Evolutionary conservation across 805 yeast species (phyloP).

Genomic region (Pichia californica): DNA sequence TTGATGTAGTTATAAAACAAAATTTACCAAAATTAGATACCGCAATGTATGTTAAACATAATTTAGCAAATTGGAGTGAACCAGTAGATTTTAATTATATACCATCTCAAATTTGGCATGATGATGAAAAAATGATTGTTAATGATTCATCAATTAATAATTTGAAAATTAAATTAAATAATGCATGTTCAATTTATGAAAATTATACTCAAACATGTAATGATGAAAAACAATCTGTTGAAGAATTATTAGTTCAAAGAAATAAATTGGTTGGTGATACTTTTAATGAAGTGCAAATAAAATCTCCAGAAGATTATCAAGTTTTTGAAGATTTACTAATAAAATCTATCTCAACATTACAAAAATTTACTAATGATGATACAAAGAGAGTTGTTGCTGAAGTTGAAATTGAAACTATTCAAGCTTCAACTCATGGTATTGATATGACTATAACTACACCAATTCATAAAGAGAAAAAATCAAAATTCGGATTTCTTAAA

Average conservation of each 20-base stretch:
- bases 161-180: slow-evolving; percentile 45
- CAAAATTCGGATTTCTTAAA: slow-evolving; percentile 40
- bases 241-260: slow-evolving; percentile 33
- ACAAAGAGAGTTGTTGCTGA: slow-evolving; percentile 66
- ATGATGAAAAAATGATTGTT: slow-evolving; percentile 70
- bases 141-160: slow-evolving; percentile 50
- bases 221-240: slow-evolving; percentile 45
- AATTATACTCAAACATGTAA: slow-evolving; percentile 36
- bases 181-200: slow-evolving; percentile 33
- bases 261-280: slow-evolving; percentile 27
- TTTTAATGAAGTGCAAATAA: slow-evolving; percentile 33
- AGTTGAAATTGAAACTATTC: slow-evolving; percentile 87
- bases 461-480: slow-evolving; percentile 48
- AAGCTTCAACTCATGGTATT: slow-evolving; percentile 70
- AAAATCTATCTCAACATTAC: slow-evolving; percentile 45
- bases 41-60: slow-evolving; percentile 90
- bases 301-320: slow-evolving; percentile 32
- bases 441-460: slow-evolving; percentile 57
- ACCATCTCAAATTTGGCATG: slow-evolving; percentile 96
- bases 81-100: slow-evolving; percentile 80
- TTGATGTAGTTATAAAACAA: slow-evolving; percentile 53
- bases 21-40: slow-evolving; percentile 74
- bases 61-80: slow-evolving; percentile 67
- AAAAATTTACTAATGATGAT: slow-evolving; percentile 67
- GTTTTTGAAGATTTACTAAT: slow-evolving; percentile 47